Evolutionary conservation across 2,329 filamentous ascomycete species (phyloP).

Genomic region (Verticillium nubilum): DNA sequence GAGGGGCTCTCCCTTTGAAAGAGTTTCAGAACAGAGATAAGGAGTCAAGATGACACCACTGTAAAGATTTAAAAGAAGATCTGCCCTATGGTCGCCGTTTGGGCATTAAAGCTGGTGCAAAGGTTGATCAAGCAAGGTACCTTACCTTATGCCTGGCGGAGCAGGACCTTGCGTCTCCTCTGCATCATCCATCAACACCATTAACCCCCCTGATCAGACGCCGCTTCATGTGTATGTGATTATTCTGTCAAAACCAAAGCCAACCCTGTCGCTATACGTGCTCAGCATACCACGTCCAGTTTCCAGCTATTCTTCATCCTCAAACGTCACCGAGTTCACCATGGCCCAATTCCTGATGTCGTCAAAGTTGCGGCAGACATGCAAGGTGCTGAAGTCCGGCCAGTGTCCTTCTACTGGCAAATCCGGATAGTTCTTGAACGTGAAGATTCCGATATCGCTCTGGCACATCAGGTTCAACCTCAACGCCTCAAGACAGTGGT

Average conservation of each 20-base stretch:
- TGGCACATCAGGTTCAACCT: slow-evolving; percentile 50
- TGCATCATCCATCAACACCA: too few species aligned
- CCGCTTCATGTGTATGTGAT: neutral
- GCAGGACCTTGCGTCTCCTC: too few species aligned
- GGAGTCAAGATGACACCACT: too few species aligned
- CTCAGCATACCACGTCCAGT: neutral
- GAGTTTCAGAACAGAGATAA: too few species aligned
- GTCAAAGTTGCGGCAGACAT: slow-evolving; percentile 50
- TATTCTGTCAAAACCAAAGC: neutral
- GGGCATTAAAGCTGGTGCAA: too few species aligned
- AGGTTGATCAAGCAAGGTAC: too few species aligned
- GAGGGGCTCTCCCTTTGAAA: too few species aligned
- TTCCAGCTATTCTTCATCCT: slow-evolving; percentile 32
- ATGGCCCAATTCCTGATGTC: slow-evolving; percentile 45
- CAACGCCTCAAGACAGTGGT: slow-evolving; percentile 50
- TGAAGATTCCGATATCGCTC: slow-evolving; percentile 48
- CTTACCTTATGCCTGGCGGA: too few species aligned
- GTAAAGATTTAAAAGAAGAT: too few species aligned
- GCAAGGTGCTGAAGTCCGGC: slow-evolving; percentile 48
- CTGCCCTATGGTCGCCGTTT: too few species aligned
- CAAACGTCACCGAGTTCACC: slow-evolving; percentile 41
- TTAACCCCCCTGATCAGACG: too few species aligned
- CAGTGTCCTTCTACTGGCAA: slow-evolving; percentile 40
- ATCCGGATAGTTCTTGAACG: slow-evolving; percentile 43
- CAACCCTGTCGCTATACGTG: neutral